phyloP scores from a whole-genome alignment of 805 yeast species.

The Lipomyces mesembrius region DNA sequence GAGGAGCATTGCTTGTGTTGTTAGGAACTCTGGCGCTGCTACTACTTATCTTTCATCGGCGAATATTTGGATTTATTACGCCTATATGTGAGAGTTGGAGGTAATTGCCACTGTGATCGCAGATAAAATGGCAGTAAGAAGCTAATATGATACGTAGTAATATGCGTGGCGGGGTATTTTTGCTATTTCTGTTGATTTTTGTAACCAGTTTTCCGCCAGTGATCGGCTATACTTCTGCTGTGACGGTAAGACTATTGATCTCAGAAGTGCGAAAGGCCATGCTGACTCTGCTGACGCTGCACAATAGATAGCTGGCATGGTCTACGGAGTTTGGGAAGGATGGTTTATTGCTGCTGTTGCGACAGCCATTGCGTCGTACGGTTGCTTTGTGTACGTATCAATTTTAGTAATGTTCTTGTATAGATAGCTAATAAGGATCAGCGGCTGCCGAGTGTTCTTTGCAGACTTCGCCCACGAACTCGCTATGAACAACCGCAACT shows the following conservation, averaged over 20 bases:
- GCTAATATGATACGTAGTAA: conserved; percentile 26
- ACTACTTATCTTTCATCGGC: conserved; percentile 46
- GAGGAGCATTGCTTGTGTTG: conserved; percentile 15
- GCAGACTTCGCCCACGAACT: conserved; percentile 62
- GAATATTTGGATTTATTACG: conserved; percentile 44
- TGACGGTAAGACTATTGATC: conserved; percentile 44
- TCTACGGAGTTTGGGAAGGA: conserved; percentile 79
- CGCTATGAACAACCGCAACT: conserved; percentile 63
- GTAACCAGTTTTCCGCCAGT: conserved; percentile 88
- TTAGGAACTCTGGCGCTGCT: conserved; percentile 32
- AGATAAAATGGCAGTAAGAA: neutral
- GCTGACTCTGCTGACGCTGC: conserved; percentile 38
- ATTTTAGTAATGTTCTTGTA: neutral
- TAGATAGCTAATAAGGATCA: neutral
- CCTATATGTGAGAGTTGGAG: conserved; percentile 43
- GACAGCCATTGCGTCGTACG: conserved; percentile 71
- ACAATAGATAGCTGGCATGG: conserved; percentile 64
- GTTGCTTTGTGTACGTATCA: conserved; percentile 58
- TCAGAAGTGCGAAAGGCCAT: conserved; percentile 43
- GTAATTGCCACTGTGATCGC: conserved; percentile 4
- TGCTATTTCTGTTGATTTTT: conserved; percentile 59
- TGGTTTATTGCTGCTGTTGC: conserved; percentile 77
- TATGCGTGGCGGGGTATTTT: conserved; percentile 45
- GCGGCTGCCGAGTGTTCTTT: conserved; percentile 63
- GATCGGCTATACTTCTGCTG: conserved; percentile 70